Percentiles rank a stretch among this genome's conserved stretches.
Evolutionary conservation across 2,329 filamentous ascomycete genomes (phyloP).

Genomic region (Ambrosiella beaveri): DNA sequence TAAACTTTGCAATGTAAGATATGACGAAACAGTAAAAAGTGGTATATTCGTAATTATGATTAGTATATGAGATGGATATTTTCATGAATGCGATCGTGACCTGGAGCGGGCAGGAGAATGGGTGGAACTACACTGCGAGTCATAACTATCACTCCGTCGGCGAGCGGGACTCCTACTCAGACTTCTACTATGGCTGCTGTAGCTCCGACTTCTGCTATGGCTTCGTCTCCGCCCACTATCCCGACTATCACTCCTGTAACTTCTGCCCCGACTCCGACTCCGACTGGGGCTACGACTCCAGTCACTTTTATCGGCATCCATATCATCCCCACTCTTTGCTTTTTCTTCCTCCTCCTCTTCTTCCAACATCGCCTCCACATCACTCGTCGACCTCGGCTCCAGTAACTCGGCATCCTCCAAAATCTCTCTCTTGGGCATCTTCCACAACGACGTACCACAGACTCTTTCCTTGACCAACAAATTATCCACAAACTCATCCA

Average conservation of each 20-base stretch:
- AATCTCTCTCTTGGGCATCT: conserved; percentile 64
- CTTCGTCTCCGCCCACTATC: neutral
- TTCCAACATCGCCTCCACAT: conserved; percentile 54
- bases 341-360: conserved; percentile 34
- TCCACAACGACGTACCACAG: conserved; percentile 82
- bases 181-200: neutral
- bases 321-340: conserved; percentile 16
- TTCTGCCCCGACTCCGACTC: conserved; percentile 14
- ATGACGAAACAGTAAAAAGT: neutral
- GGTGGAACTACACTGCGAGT: neutral
- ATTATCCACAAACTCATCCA: conserved; percentile 92
- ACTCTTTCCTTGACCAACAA: conserved; percentile 75
- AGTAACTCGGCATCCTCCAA: conserved; percentile 79
- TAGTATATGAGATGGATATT: neutral
- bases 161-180: neutral
- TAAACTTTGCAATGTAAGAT: neutral
- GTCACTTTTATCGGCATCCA: conserved; percentile 14
- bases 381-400: conserved; percentile 67
- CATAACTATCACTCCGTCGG: no score
- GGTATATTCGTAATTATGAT: neutral
- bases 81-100: neutral
- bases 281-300: conserved; percentile 1
- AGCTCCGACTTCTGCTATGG: neutral
- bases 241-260: conserved; percentile 10
- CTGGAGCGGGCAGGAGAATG: neutral